Conservation (phyloP, 306 rosid genomes). For the Pyrus pyrifolia region DNA sequence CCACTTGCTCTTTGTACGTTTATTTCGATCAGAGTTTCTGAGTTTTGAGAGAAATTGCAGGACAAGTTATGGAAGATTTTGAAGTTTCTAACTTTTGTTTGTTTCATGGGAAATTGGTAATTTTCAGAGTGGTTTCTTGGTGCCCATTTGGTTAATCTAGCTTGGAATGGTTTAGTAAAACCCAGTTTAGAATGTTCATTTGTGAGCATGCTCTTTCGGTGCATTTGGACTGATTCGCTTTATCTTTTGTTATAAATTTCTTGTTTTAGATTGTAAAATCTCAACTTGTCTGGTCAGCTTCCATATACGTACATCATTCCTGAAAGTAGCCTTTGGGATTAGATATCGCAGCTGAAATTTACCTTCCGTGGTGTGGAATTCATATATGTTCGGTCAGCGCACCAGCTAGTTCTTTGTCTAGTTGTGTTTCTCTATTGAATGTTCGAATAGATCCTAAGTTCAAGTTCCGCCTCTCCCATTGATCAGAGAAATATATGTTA, state of each 20-base stretch:
- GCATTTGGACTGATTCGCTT: background rate
- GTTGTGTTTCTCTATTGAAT: background rate
- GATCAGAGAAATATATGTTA: background rate
- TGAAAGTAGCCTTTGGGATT: background rate
- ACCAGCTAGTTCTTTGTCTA: background rate
- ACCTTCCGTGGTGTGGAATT: background rate
- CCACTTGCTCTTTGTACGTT: background rate
- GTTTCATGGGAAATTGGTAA: background rate
- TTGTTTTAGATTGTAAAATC: background rate
- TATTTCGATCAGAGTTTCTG: background rate
- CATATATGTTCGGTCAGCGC: background rate
- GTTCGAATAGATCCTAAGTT: background rate
- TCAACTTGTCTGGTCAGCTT: no score
- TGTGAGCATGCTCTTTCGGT: background rate
- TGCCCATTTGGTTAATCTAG: background rate
- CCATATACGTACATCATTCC: no score
- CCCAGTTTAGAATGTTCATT: background rate
- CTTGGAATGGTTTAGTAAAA: background rate
- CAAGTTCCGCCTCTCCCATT: background rate
- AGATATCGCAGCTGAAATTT: background rate
- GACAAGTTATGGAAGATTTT: background rate
- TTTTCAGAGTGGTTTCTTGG: background rate
- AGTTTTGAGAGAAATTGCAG: background rate
- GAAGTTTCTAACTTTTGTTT: background rate
- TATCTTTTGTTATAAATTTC: background rate